A percentile compares a stretch with the other conserved stretches of the same genome.
These are phyloP conservation scores for Apiospora arundinis DNA, from an alignment of 2,329 filamentous ascomycete genomes.

Conservation along the genomic window DNA sequence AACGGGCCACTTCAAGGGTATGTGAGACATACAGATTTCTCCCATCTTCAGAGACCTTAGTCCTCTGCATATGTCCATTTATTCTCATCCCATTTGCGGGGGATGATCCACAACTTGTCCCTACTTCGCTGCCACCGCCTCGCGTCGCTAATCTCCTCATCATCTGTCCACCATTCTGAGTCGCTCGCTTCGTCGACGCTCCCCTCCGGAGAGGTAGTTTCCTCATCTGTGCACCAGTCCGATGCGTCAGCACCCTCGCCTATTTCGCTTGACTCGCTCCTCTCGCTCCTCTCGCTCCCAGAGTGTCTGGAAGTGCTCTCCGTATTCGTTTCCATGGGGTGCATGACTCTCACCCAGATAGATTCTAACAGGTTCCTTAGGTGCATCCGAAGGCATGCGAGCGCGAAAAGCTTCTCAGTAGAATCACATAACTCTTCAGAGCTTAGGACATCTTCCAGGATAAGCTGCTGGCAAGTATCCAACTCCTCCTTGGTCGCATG, in stretches of 20 bases:
- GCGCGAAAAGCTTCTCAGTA: neutral
- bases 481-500: neutral
- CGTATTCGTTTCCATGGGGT: neutral
- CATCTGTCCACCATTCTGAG: neutral
- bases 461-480: neutral
- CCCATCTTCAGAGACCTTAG: neutral
- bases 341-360: neutral
- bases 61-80: too few relatives aligned
- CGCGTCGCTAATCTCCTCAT: neutral
- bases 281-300: neutral
- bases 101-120: neutral
- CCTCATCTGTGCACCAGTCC: neutral
- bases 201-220: too few relatives aligned
- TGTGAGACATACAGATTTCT: too few relatives aligned
- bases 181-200: too few relatives aligned
- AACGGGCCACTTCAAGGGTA: too few relatives aligned
- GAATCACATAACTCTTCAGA: neutral
- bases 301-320: neutral
- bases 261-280: neutral
- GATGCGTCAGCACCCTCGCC: accelerated
- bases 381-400: neutral
- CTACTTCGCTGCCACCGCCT: neutral
- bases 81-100: neutral
- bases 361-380: neutral
- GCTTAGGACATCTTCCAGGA: neutral